Percentiles rank a stretch among this genome's conserved stretches.
phyloP scores from a whole-genome alignment of 148 eudicot genomes.

The Cornus suecica region DNA sequence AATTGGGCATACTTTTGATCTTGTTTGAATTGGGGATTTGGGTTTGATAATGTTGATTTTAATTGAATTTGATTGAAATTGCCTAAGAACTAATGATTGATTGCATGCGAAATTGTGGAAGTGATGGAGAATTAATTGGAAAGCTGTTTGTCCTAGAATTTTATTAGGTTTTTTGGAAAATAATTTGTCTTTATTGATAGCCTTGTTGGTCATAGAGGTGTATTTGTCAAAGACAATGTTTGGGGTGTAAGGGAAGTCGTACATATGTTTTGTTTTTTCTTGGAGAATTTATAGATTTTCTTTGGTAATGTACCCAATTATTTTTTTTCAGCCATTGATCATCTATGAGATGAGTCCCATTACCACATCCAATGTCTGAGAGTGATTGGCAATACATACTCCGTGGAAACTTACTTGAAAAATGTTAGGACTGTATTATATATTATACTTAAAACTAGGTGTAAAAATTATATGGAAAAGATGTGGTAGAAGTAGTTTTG shows the following conservation, averaged over 20 bases:
- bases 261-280: neutral
- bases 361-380: no score
- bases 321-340: no score
- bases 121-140: neutral
- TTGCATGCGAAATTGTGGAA: neutral
- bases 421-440: neutral
- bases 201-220: neutral
- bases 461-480: neutral
- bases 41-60: neutral
- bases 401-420: no score
- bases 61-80: neutral
- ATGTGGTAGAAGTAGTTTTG: neutral
- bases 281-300: no score
- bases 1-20: neutral
- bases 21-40: neutral
- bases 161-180: neutral
- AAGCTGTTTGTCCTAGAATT: neutral
- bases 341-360: no score
- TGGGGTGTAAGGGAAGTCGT: neutral
- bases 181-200: neutral
- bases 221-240: no score
- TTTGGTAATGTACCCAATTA: no score
- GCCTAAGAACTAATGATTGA: neutral
- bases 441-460: neutral
- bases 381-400: no score